phyloP scores from a whole-genome alignment of 179 eudicot genomes.

The Beta lomatogona region DNA sequence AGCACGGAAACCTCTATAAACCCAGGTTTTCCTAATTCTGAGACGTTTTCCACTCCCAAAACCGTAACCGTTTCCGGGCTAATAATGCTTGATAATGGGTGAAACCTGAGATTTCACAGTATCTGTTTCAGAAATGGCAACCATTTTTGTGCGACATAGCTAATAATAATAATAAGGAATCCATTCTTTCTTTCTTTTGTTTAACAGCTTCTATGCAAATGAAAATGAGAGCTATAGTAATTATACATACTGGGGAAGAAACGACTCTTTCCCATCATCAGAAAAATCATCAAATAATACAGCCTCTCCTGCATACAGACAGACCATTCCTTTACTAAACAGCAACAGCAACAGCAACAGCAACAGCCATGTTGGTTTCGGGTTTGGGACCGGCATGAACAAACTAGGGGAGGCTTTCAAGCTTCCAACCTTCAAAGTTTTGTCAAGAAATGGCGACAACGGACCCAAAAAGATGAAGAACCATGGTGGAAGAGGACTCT shows the following conservation, averaged over 20 bases:
- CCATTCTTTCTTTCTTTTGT: not conserved
- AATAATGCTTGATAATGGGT: no score
- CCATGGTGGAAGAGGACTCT: constrained; percentile 51
- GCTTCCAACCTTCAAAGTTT: constrained; percentile 37
- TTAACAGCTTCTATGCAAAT: constrained; percentile 49
- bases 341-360: not conserved
- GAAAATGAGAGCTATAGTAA: constrained; percentile 35
- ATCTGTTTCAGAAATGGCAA: no score
- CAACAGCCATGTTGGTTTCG: constrained; percentile 23
- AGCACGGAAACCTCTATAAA: no score
- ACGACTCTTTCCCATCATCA: constrained; percentile 24
- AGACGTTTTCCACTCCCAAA: no score
- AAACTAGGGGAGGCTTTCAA: constrained; percentile 37
- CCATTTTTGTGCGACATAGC: no score
- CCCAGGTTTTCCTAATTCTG: no score
- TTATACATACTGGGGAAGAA: constrained; percentile 36
- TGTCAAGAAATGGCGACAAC: constrained; percentile 22
- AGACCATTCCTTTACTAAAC: constrained; percentile 37
- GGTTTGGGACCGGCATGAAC: constrained; percentile 31
- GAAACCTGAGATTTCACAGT: no score
- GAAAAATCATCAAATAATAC: constrained; percentile 21
- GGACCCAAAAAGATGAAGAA: not conserved
- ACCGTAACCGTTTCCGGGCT: no score
- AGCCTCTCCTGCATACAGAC: constrained; percentile 38
- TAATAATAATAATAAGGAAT: no score